Percentiles rank a stretch among this genome's conserved stretches.
Evolutionary conservation across 495 filamentous ascomycete species (phyloP).

Genomic region (Tuber magnatum): DNA sequence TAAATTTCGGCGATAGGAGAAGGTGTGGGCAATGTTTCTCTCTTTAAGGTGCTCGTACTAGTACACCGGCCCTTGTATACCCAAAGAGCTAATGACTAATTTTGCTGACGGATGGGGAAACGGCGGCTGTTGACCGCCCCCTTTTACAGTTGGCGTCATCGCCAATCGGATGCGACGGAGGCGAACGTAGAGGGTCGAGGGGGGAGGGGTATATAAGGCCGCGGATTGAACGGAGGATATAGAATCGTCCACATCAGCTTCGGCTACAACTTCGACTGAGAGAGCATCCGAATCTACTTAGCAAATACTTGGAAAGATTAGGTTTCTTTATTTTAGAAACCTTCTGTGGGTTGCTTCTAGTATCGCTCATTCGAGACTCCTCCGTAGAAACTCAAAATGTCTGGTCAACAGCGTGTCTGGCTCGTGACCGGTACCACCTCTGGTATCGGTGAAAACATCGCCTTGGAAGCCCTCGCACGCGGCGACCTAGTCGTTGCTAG

Average conservation of each 20-base stretch:
- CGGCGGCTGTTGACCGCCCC: no score
- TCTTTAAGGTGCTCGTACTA: background rate
- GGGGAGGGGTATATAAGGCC: background rate
- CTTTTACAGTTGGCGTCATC: background rate
- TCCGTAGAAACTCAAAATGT: background rate
- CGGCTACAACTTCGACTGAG: background rate
- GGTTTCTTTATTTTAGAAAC: background rate
- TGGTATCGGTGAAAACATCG: constrained; percentile 42
- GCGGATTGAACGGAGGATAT: background rate
- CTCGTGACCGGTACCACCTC: constrained; percentile 45
- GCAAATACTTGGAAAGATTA: background rate
- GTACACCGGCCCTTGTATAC: no score
- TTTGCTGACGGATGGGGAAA: background rate
- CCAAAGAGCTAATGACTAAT: background rate
- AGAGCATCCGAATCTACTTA: background rate
- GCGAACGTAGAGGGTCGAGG: background rate
- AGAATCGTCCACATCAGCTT: background rate
- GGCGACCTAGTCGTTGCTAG: constrained; percentile 44
- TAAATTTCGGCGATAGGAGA: background rate
- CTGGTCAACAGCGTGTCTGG: constrained; percentile 38
- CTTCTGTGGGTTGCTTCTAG: background rate
- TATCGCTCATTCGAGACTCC: background rate
- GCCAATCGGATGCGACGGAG: background rate
- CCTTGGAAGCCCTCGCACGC: constrained; percentile 35
- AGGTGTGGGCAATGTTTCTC: background rate